Evolutionary conservation across 768 basidiomycete genomes (phyloP), one percentile per base, ranked within the genome.

Genomic region (Lyophyllum atratum): DNA sequence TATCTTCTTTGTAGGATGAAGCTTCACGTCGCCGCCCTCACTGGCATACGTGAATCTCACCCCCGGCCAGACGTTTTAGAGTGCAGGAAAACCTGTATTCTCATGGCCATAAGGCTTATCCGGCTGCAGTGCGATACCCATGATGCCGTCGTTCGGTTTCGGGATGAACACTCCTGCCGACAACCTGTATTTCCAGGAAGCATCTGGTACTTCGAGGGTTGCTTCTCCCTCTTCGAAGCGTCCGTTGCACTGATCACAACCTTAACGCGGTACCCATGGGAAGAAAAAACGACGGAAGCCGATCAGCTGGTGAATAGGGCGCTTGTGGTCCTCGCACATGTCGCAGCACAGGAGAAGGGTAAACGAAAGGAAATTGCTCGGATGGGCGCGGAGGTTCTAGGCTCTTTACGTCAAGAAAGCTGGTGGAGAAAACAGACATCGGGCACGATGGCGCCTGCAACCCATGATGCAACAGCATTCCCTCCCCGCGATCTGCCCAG

Each of bases 141-240:
- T 40, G 66, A 74, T 40, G 66, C 63, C 12, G 63, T 66, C 37
- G 59, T 56, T 54, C 61, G 55, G 28, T 59, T 60, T 43, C 67
- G 54, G 59, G 61, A 50, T 37, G 58, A 65, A 53, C 61, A 68
- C 26, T 62, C 48, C 26, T 52, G 60, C 26, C 61, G 56, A 44
- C 61, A 49, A 24, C 64, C 63, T 24, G 53, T 61, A 11, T 68
- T 70, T 42, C 69, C 72, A 24, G 75, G 72, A 19, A 69, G 59
- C 58, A 68, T 66, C 56, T 79, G 77, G 76, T 71, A 71, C 52
- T 79, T 78, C 58, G 73, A 73, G 56, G 77, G 76, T 5, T 79
- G 75, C 56, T 74, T 76, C 63, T 74, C 76, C 8, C 68, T 80
- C 11, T 77, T 80, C 59, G 80, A 82, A 63, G 79, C 76, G 26